A percentile compares a stretch with the other conserved stretches of the same genome.
Conservation (phyloP, 2,329 filamentous ascomycete species). For the Aspergillus sp. region DNA sequence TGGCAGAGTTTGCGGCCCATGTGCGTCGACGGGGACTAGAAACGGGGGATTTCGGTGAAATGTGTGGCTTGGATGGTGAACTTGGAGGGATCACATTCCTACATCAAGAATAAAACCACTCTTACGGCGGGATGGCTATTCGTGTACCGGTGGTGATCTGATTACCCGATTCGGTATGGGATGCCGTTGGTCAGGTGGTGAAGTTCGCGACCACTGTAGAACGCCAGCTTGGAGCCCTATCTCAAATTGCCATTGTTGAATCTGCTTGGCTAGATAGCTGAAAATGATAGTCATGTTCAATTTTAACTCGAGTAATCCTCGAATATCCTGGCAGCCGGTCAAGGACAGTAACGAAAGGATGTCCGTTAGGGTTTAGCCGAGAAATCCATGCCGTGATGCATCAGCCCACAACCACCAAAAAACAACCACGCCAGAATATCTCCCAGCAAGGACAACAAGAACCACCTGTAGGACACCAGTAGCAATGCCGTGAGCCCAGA, state of each 20-base stretch:
- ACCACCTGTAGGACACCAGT: no score
- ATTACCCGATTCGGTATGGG: slow-evolving; percentile 12
- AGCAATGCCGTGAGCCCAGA: neutral
- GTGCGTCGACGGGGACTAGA: slow-evolving; percentile 35
- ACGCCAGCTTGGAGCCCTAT: neutral
- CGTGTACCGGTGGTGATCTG: neutral
- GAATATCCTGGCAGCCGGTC: no score
- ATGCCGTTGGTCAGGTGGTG: slow-evolving; percentile 1
- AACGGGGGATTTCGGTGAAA: slow-evolving; percentile 41
- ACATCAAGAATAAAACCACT: slow-evolving; percentile 30
- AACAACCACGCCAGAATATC: neutral
- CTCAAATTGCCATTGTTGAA: neutral
- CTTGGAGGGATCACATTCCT: slow-evolving; percentile 42
- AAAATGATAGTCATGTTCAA: no score
- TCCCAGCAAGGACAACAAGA: neutral
- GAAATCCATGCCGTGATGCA: no score
- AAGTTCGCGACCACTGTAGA: neutral
- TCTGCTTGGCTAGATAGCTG: no score
- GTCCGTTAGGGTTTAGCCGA: no score
- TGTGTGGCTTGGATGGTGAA: slow-evolving; percentile 41
- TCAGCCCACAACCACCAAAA: slow-evolving; percentile 1
- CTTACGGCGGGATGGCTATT: no score
- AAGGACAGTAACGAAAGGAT: no score
- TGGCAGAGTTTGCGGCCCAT: slow-evolving; percentile 37
- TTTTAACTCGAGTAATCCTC: no score